Evolutionary conservation across 2,329 filamentous ascomycete species (phyloP).

Genomic region (Monosporascus sp.): DNA sequence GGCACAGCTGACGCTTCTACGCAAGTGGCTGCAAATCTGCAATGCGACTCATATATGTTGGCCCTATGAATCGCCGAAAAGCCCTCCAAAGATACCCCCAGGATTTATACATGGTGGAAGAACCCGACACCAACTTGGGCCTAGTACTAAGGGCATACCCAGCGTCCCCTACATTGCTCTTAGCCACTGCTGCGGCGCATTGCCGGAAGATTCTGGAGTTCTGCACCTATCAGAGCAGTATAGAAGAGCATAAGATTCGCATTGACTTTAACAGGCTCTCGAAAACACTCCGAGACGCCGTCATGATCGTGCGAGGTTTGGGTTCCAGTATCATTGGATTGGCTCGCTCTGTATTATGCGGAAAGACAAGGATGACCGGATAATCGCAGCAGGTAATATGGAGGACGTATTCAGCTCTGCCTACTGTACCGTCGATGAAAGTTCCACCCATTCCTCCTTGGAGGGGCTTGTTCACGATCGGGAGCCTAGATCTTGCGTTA

Average conservation of each 20-base stretch:
- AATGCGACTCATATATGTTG: constrained; percentile 3
- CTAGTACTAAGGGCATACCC: background rate
- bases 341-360: constrained; percentile 5
- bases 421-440: constrained; percentile 11
- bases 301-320: background rate
- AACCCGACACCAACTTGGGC: background rate
- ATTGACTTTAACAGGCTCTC: constrained; percentile 2
- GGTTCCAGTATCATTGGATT: constrained; percentile 5
- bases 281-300: constrained; percentile 1
- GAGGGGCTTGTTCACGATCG: constrained; percentile 5
- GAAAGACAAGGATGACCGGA: constrained; percentile 3
- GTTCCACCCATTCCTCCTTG: constrained; percentile 3
- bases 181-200: constrained; percentile 4
- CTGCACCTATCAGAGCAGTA: background rate
- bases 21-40: constrained; percentile 7
- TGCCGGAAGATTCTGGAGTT: background rate
- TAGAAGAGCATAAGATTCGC: background rate
- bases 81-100: constrained; percentile 1
- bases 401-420: constrained; percentile 10
- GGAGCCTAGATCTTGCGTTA: constrained; percentile 1
- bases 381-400: constrained; percentile 5
- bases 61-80: background rate
- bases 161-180: constrained; percentile 1
- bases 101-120: constrained; percentile 6
- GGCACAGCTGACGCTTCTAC: constrained; percentile 5